phyloP scores from a whole-genome alignment of 768 basidiomycete genomes.

The Clavulina sp. region DNA sequence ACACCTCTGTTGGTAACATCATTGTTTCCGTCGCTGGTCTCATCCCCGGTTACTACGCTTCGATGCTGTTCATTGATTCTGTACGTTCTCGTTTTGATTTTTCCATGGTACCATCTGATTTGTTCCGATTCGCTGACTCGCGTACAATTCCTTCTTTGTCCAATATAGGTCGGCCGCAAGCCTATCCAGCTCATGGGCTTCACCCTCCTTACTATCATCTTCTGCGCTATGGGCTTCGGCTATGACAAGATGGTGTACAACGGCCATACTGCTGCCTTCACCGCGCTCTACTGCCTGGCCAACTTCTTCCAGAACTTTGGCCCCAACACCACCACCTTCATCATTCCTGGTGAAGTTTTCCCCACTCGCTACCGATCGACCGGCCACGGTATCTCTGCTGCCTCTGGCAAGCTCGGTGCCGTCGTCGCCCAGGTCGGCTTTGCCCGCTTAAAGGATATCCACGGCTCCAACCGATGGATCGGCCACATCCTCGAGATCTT shows the following conservation, averaged over 20 bases:
- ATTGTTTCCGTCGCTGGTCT: slow-evolving; percentile 16
- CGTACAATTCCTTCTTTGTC: neutral
- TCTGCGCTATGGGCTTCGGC: slow-evolving; percentile 17
- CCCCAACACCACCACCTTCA: slow-evolving; percentile 12
- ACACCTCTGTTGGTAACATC: slow-evolving; percentile 51
- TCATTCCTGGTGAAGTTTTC: slow-evolving; percentile 16
- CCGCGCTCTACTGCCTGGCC: slow-evolving; percentile 16
- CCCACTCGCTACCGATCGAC: slow-evolving; percentile 15
- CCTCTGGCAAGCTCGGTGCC: slow-evolving; percentile 14
- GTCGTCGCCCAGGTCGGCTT: slow-evolving; percentile 15
- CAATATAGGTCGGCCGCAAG: slow-evolving; percentile 48
- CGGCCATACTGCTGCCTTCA: slow-evolving; percentile 7
- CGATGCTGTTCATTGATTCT: slow-evolving; percentile 13
- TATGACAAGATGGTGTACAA: slow-evolving; percentile 10
- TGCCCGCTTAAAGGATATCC: slow-evolving; percentile 39
- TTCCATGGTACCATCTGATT: no score
- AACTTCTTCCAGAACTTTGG: slow-evolving; percentile 18
- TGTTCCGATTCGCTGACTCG: neutral
- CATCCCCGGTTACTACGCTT: slow-evolving; percentile 18
- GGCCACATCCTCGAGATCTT: slow-evolving; percentile 58
- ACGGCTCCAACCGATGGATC: slow-evolving; percentile 36
- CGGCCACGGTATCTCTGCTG: slow-evolving; percentile 13
- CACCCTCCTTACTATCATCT: slow-evolving; percentile 11
- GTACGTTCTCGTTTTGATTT: neutral
- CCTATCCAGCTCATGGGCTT: slow-evolving; percentile 32